Evolutionary conservation across 495 filamentous ascomycete genomes (phyloP).

Genomic region (Chlorociboria aeruginascens): DNA sequence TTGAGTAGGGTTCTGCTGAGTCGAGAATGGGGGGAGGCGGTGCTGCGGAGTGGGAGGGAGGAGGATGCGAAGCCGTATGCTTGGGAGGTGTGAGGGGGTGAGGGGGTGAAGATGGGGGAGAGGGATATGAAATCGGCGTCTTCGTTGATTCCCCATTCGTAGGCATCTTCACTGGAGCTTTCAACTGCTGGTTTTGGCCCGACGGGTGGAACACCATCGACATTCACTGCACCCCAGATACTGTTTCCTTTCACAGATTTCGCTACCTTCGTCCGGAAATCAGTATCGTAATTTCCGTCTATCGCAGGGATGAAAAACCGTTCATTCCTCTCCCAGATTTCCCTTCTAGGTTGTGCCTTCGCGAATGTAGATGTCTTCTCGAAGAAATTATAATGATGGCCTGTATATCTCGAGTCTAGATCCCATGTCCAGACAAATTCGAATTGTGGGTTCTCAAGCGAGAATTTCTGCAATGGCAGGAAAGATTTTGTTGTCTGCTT

Average conservation of each 20-base stretch:
- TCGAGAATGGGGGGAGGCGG: constrained; percentile 54
- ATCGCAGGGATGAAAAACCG: constrained; percentile 56
- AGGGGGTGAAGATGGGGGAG: constrained; percentile 56
- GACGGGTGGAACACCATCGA: constrained; percentile 32
- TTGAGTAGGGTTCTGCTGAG: constrained; percentile 50
- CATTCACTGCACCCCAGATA: constrained; percentile 51
- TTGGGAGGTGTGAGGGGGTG: constrained; percentile 50
- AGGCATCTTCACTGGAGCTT: constrained; percentile 44
- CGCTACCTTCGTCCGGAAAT: constrained; percentile 41
- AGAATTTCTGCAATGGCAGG: constrained; percentile 52
- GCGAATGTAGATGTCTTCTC: constrained; percentile 47
- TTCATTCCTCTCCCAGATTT: constrained; percentile 63
- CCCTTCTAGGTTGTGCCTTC: constrained; percentile 49
- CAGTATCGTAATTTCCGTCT: constrained; percentile 44
- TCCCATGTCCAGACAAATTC: constrained; percentile 72
- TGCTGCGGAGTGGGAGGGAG: constrained; percentile 39
- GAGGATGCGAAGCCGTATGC: constrained; percentile 51
- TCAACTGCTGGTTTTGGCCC: constrained; percentile 47
- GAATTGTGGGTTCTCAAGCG: constrained; percentile 55
- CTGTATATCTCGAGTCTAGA: constrained; percentile 58
- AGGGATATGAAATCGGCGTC: constrained; percentile 66
- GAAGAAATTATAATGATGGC: constrained; percentile 59
- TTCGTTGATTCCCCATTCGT: constrained; percentile 62
- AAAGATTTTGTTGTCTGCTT: constrained; percentile 34
- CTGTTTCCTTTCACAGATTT: constrained; percentile 29